A percentile compares a stretch with the other conserved stretches of the same genome.
Conservation (phyloP, 169 alveolate genomes). For the Plasmodium vinckei region DNA sequence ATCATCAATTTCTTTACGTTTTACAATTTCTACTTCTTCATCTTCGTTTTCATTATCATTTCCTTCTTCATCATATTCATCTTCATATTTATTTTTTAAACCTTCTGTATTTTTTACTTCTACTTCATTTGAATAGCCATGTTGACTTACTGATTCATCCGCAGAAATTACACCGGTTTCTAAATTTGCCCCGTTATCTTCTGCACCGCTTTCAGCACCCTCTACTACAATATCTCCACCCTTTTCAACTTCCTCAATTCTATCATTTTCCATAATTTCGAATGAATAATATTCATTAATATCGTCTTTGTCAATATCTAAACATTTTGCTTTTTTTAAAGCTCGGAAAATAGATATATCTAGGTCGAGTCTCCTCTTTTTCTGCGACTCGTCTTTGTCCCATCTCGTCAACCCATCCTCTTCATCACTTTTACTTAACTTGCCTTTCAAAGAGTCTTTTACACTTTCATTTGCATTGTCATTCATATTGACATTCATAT, state of each 20-base stretch:
- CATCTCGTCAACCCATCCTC: no score
- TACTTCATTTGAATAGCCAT: not conserved
- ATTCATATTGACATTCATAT: no score
- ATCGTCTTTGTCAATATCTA: not conserved
- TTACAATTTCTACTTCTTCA: not conserved
- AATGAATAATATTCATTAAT: not conserved
- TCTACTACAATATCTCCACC: not conserved
- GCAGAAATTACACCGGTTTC: not conserved
- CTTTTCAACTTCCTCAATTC: not conserved
- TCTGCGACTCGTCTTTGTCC: no score
- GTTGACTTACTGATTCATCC: not conserved
- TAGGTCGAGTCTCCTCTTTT: no score
- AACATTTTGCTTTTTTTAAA: not conserved
- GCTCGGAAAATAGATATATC: no score
- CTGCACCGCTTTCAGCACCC: not conserved
- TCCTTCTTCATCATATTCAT: constrained; percentile 18
- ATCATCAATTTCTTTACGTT: constrained; percentile 21
- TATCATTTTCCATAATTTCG: not conserved
- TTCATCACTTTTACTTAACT: no score
- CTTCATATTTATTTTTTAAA: not conserved
- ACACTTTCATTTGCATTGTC: no score
- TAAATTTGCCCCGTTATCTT: no score
- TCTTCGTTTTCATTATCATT: constrained; percentile 32
- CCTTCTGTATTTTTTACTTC: constrained; percentile 4
- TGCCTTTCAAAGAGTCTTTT: no score